Percentiles rank a stretch among this genome's conserved stretches.
Evolutionary conservation across 305 asterid species (phyloP).

Genomic region (Fraxinus angustifolia): DNA sequence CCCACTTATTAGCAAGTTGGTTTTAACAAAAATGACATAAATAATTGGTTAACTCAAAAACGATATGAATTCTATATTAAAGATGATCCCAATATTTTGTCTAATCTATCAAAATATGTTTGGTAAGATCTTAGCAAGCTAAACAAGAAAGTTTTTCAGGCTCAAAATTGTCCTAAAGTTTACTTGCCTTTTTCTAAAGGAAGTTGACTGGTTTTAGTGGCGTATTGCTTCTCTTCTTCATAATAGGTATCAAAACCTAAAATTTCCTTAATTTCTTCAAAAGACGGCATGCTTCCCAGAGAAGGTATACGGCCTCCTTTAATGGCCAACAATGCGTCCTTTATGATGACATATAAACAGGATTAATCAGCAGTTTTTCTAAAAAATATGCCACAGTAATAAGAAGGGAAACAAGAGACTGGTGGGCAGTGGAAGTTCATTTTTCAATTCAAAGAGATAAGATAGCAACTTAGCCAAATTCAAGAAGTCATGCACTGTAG

Average conservation of each 20-base stretch:
- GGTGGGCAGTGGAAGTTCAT: background rate
- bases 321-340: constrained; percentile 84
- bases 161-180: constrained; percentile 1
- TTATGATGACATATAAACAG: constrained; percentile 17
- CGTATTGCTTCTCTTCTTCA: constrained; percentile 70
- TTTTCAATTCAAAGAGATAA: background rate
- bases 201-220: constrained; percentile 40
- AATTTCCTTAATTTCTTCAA: constrained; percentile 79
- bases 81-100: background rate
- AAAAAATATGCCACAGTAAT: background rate
- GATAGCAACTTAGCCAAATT: background rate
- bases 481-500: background rate
- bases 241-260: constrained; percentile 80
- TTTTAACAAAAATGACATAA: background rate
- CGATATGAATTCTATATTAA: background rate
- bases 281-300: constrained; percentile 91
- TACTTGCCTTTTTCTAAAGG: constrained; percentile 47
- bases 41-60: background rate
- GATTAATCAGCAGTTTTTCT: constrained; percentile 1
- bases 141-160: background rate
- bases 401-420: background rate
- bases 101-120: constrained; percentile 11
- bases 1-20: background rate
- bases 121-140: background rate
- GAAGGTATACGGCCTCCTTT: constrained; percentile 90